A percentile compares a stretch with the other conserved stretches of the same genome.
phyloP scores from a whole-genome alignment of 2,329 filamentous ascomycete species.

The Fusarium sp. region DNA sequence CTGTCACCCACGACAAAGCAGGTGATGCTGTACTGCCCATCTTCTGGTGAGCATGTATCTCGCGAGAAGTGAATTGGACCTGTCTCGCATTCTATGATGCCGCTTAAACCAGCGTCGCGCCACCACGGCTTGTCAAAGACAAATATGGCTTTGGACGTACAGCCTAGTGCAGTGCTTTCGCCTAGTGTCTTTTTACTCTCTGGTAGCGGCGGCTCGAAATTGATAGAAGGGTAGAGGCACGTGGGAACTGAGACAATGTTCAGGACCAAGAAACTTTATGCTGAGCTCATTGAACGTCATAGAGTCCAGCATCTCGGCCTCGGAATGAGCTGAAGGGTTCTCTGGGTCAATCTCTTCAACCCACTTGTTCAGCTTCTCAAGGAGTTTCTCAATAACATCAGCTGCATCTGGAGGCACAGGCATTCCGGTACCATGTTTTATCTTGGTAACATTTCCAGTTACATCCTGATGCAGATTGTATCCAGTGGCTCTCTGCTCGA shows the following conservation, averaged over 20 bases:
- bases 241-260: constrained; percentile 41
- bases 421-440: constrained; percentile 14
- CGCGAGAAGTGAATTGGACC: constrained; percentile 44
- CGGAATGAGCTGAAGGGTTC: constrained; percentile 4
- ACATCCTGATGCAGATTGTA: constrained; percentile 8
- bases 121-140: constrained; percentile 58
- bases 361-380: constrained; percentile 15
- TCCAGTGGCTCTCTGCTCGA: constrained; percentile 26
- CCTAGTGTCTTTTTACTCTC: constrained; percentile 39
- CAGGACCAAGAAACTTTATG: neutral
- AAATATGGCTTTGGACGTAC: constrained; percentile 51
- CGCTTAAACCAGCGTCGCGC: constrained; percentile 52
- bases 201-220: constrained; percentile 45
- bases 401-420: constrained; percentile 8
- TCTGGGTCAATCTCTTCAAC: constrained; percentile 5
- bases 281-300: constrained; percentile 12
- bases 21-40: constrained; percentile 42
- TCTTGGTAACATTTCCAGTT: constrained; percentile 10
- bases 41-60: constrained; percentile 36
- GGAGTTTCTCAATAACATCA: constrained; percentile 1
- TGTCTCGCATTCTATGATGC: constrained; percentile 50
- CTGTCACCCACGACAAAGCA: constrained; percentile 47
- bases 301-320: constrained; percentile 18
- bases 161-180: constrained; percentile 45
- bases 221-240: constrained; percentile 33